phyloP scores from a whole-genome alignment of 352 stramenopile genomes.

The Globisporangium abappressorium region DNA sequence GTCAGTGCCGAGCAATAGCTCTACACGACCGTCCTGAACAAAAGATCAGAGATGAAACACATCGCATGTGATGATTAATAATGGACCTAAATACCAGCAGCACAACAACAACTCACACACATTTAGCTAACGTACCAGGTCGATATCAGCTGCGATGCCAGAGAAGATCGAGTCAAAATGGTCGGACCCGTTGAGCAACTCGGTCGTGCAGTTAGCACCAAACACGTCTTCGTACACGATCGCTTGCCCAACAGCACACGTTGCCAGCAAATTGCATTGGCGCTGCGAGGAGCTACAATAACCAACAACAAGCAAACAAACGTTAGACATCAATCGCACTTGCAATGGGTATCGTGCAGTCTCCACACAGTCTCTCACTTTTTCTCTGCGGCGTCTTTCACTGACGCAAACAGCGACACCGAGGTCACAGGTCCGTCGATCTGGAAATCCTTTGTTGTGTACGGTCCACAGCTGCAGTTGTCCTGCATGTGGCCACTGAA shows the following conservation, averaged over 20 bases:
- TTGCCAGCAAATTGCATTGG: conserved; percentile 56
- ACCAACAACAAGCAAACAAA: not conserved
- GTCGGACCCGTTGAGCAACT: conserved; percentile 43
- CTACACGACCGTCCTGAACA: conserved; percentile 49
- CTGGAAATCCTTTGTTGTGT: conserved; percentile 45
- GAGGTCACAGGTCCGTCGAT: conserved; percentile 62
- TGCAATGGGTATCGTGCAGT: not conserved
- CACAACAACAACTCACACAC: not conserved
- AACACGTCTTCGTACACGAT: conserved; percentile 57
- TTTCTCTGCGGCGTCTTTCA: not conserved
- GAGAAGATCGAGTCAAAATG: conserved; percentile 68
- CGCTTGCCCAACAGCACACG: conserved; percentile 58
- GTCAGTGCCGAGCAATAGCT: conserved; percentile 65
- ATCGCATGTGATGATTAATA: not conserved
- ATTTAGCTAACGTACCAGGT: conserved; percentile 34
- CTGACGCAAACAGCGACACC: conserved; percentile 42
- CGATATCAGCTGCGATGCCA: conserved; percentile 45
- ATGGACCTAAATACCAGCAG: not conserved
- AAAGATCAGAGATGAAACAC: not conserved
- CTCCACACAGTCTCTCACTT: not conserved
- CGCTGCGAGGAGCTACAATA: not conserved
- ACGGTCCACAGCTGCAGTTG: conserved; percentile 40
- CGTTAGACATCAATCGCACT: not conserved
- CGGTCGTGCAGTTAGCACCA: conserved; percentile 7
- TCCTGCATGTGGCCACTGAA: conserved; percentile 36